These are phyloP conservation scores for Purshia tridentata DNA, from an alignment of 306 rosid genomes.

Conservation along the genomic window DNA sequence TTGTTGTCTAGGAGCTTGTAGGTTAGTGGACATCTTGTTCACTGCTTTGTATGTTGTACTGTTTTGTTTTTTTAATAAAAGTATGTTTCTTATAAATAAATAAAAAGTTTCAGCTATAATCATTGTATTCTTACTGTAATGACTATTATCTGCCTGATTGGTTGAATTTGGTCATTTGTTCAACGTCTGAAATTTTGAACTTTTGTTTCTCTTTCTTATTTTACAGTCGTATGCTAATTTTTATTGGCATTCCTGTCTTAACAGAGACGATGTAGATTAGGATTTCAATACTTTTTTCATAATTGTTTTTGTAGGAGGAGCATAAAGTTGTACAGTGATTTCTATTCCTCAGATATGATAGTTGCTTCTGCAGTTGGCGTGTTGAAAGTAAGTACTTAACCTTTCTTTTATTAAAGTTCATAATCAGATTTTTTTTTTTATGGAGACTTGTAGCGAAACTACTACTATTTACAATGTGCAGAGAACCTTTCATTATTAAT, in stretches of 20 bases:
- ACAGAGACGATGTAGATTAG: background rate
- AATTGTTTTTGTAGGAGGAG: constrained; percentile 53
- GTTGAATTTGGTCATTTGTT: background rate
- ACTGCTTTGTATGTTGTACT: too few relatives aligned
- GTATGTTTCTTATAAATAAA: too few relatives aligned
- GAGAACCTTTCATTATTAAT: too few relatives aligned
- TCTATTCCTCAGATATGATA: constrained; percentile 83
- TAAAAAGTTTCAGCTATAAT: background rate
- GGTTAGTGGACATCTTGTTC: too few relatives aligned
- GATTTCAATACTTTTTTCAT: constrained; percentile 6
- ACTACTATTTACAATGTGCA: too few relatives aligned
- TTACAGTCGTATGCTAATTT: background rate
- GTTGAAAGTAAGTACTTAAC: constrained; percentile 49
- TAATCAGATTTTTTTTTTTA: background rate
- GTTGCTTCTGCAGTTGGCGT: constrained; percentile 83
- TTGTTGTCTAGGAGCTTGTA: too few relatives aligned
- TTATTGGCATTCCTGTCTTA: background rate
- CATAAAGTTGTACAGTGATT: constrained; percentile 81
- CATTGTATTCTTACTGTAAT: background rate
- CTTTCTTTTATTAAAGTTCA: background rate
- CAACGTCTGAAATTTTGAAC: background rate
- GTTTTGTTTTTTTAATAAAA: too few relatives aligned
- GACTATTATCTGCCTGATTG: background rate
- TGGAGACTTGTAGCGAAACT: too few relatives aligned
- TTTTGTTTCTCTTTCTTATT: background rate